Conservation (phyloP, 2,329 filamentous ascomycete genomes). For the Cercospora berteroae region DNA sequence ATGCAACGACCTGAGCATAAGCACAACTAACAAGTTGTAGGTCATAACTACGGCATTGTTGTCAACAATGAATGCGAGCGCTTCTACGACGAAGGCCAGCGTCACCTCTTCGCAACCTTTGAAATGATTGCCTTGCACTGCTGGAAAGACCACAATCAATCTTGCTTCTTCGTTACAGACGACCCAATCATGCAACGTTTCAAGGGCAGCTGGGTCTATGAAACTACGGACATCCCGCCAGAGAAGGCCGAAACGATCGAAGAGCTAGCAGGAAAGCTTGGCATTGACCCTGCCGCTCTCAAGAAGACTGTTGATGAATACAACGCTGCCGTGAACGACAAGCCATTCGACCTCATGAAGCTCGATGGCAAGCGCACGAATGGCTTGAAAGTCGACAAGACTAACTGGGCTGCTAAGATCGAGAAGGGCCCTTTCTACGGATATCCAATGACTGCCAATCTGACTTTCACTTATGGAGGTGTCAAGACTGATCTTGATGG, state of each 20-base stretch:
- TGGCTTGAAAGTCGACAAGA: conserved; percentile 41
- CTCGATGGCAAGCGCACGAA: conserved; percentile 43
- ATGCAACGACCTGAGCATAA: neutral
- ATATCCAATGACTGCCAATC: conserved; percentile 35
- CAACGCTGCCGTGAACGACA: conserved; percentile 43
- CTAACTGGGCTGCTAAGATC: conserved; percentile 45
- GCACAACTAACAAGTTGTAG: conserved; percentile 15
- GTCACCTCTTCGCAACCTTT: conserved; percentile 53
- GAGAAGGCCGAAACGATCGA: conserved; percentile 43
- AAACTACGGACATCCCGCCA: conserved; percentile 45
- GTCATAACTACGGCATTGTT: conserved; percentile 47
- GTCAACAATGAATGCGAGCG: conserved; percentile 49
- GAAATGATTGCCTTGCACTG: conserved; percentile 45
- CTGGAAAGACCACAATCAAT: conserved; percentile 44
- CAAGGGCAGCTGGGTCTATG: conserved; percentile 45
- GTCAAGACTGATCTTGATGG: conserved; percentile 43
- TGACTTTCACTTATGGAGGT: conserved; percentile 40
- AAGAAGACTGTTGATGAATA: conserved; percentile 43
- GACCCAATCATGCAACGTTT: conserved; percentile 44
- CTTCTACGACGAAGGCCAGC: conserved; percentile 97
- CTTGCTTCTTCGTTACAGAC: conserved; percentile 45
- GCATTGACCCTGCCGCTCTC: conserved; percentile 38
- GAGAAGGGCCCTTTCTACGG: conserved; percentile 41
- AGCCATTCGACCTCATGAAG: conserved; percentile 44
- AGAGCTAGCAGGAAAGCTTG: conserved; percentile 42